Percentiles rank a stretch among this genome's conserved stretches.
phyloP scores from a whole-genome alignment of 345 rosid genomes.

The Populus deltoides region DNA sequence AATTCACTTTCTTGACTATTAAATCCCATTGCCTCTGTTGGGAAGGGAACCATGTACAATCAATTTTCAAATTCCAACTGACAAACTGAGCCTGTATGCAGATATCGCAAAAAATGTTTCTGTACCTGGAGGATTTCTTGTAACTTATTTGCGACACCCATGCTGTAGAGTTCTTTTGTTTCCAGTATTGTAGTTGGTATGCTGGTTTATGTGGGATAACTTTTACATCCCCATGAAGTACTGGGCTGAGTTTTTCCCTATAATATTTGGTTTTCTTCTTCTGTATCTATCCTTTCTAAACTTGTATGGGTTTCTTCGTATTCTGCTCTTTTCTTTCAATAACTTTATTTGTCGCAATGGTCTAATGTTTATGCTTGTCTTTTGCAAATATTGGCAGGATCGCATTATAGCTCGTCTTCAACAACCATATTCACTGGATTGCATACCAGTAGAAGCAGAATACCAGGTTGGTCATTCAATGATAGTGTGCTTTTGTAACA shows the following conservation, averaged over 20 bases:
- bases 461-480: slow-evolving; percentile 61
- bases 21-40: not conserved
- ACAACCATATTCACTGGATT: slow-evolving; percentile 95
- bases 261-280: not conserved
- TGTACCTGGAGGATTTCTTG: not conserved
- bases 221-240: not conserved
- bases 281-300: not conserved
- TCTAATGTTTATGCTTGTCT: not conserved
- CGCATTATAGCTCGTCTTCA: slow-evolving; percentile 98
- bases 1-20: no score
- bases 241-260: not conserved
- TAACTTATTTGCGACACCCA: not conserved
- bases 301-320: not conserved
- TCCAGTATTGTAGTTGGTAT: not conserved
- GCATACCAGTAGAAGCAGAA: slow-evolving; percentile 99
- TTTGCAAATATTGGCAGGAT: slow-evolving; percentile 50
- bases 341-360: not conserved
- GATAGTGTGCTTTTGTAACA: not conserved
- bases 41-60: not conserved
- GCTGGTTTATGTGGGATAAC: not conserved
- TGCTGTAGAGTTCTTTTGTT: not conserved
- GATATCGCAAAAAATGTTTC: not conserved
- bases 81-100: not conserved
- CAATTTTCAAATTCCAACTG: not conserved
- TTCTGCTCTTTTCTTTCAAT: not conserved